Percentiles rank a stretch among this genome's conserved stretches.
Evolutionary conservation across 2,329 filamentous ascomycete species (phyloP).

Genomic region (Ophiognomonia clavigignenti-juglandacearum): DNA sequence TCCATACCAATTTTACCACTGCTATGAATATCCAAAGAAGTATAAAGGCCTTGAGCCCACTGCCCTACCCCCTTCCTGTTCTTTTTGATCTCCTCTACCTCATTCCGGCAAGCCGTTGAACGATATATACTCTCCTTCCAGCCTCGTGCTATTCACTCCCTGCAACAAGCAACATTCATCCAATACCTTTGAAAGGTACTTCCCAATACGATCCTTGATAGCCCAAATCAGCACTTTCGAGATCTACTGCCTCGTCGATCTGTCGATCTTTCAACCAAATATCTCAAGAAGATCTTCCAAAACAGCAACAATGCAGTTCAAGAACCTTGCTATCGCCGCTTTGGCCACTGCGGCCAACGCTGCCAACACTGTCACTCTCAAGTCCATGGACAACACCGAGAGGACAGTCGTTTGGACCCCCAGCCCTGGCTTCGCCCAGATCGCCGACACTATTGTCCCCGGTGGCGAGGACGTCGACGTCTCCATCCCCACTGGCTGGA

Average conservation of each 20-base stretch:
- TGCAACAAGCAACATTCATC: constrained; percentile 11
- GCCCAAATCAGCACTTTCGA: background rate
- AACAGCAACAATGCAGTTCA: constrained; percentile 49
- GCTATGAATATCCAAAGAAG: background rate
- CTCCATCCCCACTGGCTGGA: constrained; percentile 22
- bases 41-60: constrained; percentile 14
- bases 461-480: constrained; percentile 31
- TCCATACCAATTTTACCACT: constrained; percentile 3
- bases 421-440: constrained; percentile 34
- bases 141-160: constrained; percentile 13
- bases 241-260: background rate
- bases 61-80: background rate
- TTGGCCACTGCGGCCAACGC: constrained; percentile 38
- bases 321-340: constrained; percentile 35
- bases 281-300: constrained; percentile 12
- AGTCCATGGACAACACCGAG: constrained; percentile 48
- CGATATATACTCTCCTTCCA: constrained; percentile 10
- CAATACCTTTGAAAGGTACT: background rate
- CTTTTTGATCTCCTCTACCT: background rate
- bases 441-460: constrained; percentile 35
- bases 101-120: constrained; percentile 13
- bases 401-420: constrained; percentile 51
- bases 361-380: constrained; percentile 49
- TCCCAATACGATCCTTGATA: background rate
- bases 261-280: background rate